Base-by-base conservation (phyloP, 495 filamentous ascomycete species). In the Penicillium diatomitis region DNA sequence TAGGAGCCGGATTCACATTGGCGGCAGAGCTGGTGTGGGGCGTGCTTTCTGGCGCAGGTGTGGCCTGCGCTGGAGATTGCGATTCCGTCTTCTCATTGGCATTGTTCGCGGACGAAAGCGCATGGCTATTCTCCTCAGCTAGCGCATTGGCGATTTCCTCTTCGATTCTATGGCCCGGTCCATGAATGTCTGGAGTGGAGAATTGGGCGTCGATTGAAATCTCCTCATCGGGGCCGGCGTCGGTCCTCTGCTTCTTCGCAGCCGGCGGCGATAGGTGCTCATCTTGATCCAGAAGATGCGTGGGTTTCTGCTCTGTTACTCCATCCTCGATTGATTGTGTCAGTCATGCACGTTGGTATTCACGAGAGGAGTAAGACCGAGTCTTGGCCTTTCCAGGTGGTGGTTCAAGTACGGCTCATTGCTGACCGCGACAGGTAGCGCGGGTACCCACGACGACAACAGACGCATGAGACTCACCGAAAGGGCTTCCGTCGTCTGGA, bases 231-330 rank as follows among this genome's bases (percentile, higher is more conserved):
- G 56, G 55, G 5, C 53, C 62, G 20, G 67, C 60, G 20, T 58
- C 70, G 10, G 64, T 68, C 28, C 69, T 68, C 32, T 68, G 67
- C 53, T 68, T 73, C 58, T 74, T 74, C 37, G 69, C 56, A 8
- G 69, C 64, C 20, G 66, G 65, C 7, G 71, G 65, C 7, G 68
- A 65, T 0, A 48, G 58, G 44, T 68, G 57, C 5, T 68, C 58
- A 27, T 67, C 67, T 5, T 73, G 61, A 6, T 68, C 61, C 10
- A 66, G 51, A 5, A 59, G 51, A 44, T 63, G 71, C 6, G 58
- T 51, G 30, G 61, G 38, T 34, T 71, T 74, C 32, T 65, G 60
- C 31, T 60, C 52, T 46, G 46, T 44, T 55, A 20, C 20, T 20
- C 20, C 20, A 20, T 20, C 20, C 20, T 20, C 20, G 20, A 20